Conservation (phyloP, 2,329 filamentous ascomycete genomes). For the Coniochaeta ligniaria region DNA sequence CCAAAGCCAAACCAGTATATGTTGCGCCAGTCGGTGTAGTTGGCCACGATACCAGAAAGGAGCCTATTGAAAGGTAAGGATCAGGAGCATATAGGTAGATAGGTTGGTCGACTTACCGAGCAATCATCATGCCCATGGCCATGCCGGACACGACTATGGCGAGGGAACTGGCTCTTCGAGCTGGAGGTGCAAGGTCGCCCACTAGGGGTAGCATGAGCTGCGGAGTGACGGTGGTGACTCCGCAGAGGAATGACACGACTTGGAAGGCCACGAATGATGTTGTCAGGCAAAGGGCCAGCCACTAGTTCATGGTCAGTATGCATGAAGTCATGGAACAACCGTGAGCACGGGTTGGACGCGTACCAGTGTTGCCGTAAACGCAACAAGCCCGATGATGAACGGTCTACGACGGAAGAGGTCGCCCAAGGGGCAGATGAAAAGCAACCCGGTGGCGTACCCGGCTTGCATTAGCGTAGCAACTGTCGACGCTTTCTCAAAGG, state of each 20-base stretch:
- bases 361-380: constrained; percentile 62
- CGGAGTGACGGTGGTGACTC: constrained; percentile 75
- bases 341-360: constrained; percentile 17
- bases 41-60: constrained; percentile 66
- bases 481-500: constrained; percentile 57
- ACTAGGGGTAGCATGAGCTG: constrained; percentile 75
- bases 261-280: constrained; percentile 56
- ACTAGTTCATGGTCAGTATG: constrained; percentile 25
- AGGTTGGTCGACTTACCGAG: constrained; percentile 32
- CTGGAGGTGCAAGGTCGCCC: constrained; percentile 65
- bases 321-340: neutral
- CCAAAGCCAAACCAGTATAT: constrained; percentile 74
- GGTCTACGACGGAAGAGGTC: constrained; percentile 61
- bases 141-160: constrained; percentile 71
- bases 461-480: constrained; percentile 74
- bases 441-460: constrained; percentile 66
- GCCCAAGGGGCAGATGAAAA: constrained; percentile 70
- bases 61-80: constrained; percentile 27
- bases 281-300: constrained; percentile 67
- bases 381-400: constrained; percentile 61
- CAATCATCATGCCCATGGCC: constrained; percentile 68
- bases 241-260: constrained; percentile 63
- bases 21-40: constrained; percentile 67
- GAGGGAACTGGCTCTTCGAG: constrained; percentile 61
- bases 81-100: neutral